Evolutionary conservation across 345 rosid species (phyloP).

Genomic region (Corymbia maculata): DNA sequence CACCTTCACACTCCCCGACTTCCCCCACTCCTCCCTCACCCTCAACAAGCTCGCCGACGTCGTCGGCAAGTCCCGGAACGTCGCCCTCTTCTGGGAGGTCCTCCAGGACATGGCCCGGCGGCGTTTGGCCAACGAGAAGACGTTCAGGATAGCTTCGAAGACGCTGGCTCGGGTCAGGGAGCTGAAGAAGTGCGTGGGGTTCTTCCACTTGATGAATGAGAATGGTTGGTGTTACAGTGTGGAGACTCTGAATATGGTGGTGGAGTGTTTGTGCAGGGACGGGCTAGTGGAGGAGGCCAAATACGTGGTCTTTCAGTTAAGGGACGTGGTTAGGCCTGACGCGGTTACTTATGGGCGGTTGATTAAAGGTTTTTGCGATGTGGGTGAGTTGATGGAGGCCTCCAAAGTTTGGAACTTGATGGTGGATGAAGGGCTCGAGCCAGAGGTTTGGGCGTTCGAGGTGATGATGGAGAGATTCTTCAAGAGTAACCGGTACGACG

Average conservation of each 20-base stretch:
- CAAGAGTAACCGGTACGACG: conserved; percentile 44
- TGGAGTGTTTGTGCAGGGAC: conserved; percentile 40
- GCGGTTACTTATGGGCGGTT: conserved; percentile 52
- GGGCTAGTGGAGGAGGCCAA: conserved; percentile 67
- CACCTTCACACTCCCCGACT: conserved; percentile 27
- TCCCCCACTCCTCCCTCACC: conserved; percentile 40
- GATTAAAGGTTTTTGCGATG: conserved; percentile 55
- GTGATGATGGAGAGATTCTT: conserved; percentile 56
- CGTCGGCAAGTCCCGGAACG: conserved; percentile 55
- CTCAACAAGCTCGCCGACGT: conserved; percentile 63
- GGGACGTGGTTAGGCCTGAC: conserved; percentile 37
- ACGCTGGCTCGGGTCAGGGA: conserved; percentile 59
- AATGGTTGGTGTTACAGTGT: conserved; percentile 40
- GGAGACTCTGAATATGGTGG: conserved; percentile 41
- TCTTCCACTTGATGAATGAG: conserved; percentile 59
- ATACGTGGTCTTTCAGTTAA: conserved; percentile 44
- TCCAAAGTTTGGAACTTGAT: conserved; percentile 71
- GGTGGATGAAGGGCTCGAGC: conserved; percentile 62
- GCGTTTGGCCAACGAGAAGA: conserved; percentile 53
- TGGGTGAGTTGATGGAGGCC: conserved; percentile 66
- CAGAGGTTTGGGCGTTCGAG: conserved; percentile 42
- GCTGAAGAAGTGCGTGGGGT: conserved; percentile 56
- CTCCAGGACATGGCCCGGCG: conserved; percentile 35
- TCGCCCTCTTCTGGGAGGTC: conserved; percentile 62
- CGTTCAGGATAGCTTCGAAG: conserved; percentile 48